A percentile compares a stretch with the other conserved stretches of the same genome.
These are phyloP conservation scores for Penstemon davidsonii DNA, from an alignment of 257 asterid species.

Conservation along the genomic window DNA sequence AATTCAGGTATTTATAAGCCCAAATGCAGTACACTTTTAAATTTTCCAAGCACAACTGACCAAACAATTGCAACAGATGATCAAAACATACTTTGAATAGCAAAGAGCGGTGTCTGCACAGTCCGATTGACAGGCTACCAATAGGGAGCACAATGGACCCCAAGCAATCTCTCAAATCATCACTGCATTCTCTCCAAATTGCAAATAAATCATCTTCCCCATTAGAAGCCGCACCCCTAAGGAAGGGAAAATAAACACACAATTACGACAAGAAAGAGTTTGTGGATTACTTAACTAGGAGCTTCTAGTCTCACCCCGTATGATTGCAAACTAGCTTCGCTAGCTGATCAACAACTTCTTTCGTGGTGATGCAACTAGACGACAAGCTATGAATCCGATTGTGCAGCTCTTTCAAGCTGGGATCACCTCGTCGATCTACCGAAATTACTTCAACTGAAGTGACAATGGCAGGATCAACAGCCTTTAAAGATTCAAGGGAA, in stretches of 20 bases:
- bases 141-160: conserved; percentile 83
- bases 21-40: conserved; percentile 16
- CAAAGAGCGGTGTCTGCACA: conserved; percentile 83
- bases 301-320: conserved; percentile 77
- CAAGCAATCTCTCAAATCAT: conserved; percentile 75
- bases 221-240: conserved; percentile 63
- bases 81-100: conserved; percentile 73
- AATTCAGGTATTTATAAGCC: conserved; percentile 11
- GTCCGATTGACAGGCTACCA: conserved; percentile 77
- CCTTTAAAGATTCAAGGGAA: conserved; percentile 73
- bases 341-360: conserved; percentile 87
- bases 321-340: conserved; percentile 88
- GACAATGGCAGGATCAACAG: conserved; percentile 55
- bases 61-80: conserved; percentile 16
- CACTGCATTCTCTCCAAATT: conserved; percentile 77
- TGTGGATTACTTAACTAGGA: conserved; percentile 25
- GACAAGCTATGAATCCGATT: conserved; percentile 59
- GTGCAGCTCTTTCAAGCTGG: conserved; percentile 80
- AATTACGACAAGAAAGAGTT: conserved; percentile 29
- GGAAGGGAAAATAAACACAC: conserved; percentile 35
- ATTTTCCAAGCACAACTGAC: conserved; percentile 21
- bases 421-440: conserved; percentile 71
- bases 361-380: conserved; percentile 54
- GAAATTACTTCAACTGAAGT: conserved; percentile 76
- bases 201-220: conserved; percentile 69